Percentiles rank a stretch among this genome's conserved stretches.
These are phyloP conservation scores for Boletus sp. DNA, from an alignment of 768 basidiomycete species.

Conservation along the genomic window DNA sequence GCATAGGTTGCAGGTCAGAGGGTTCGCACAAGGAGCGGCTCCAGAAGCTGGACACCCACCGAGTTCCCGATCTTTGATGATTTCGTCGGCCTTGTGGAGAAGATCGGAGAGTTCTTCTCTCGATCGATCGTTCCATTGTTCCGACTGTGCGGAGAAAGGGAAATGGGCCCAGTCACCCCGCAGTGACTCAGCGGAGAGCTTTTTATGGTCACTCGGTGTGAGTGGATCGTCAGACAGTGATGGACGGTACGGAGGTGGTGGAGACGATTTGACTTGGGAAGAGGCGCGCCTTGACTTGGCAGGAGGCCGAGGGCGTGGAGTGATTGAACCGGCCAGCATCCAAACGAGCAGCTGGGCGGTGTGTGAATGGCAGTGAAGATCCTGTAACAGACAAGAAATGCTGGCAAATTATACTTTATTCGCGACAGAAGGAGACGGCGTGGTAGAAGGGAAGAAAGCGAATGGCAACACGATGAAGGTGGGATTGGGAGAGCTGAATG, in stretches of 20 bases:
- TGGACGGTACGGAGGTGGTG: slow-evolving; percentile 60
- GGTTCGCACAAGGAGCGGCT: not conserved
- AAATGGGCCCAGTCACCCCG: slow-evolving; percentile 11
- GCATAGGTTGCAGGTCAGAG: slow-evolving; percentile 22
- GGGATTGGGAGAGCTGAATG: slow-evolving; percentile 7
- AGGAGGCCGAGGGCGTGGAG: slow-evolving; percentile 67
- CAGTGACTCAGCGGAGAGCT: slow-evolving; percentile 30
- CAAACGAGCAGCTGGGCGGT: slow-evolving; percentile 31
- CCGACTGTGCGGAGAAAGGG: slow-evolving; percentile 31
- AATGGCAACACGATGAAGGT: not conserved
- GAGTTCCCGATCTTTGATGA: slow-evolving; percentile 75
- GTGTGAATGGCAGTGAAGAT: slow-evolving; percentile 13
- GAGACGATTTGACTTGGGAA: slow-evolving; percentile 37
- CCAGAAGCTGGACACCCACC: slow-evolving; percentile 44
- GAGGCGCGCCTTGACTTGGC: slow-evolving; percentile 58
- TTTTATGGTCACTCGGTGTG: slow-evolving; percentile 31
- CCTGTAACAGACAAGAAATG: not conserved
- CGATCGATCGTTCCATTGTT: slow-evolving; percentile 64
- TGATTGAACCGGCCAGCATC: slow-evolving; percentile 41
- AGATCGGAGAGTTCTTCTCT: slow-evolving; percentile 70
- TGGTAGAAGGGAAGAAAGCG: slow-evolving; percentile 6
- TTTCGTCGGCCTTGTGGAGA: slow-evolving; percentile 66
- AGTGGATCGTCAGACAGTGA: slow-evolving; percentile 32
- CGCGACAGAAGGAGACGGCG: not conserved
- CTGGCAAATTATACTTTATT: not conserved